Base-by-base conservation (phyloP, 345 rosid species). In the Citrus reticulata region DNA sequence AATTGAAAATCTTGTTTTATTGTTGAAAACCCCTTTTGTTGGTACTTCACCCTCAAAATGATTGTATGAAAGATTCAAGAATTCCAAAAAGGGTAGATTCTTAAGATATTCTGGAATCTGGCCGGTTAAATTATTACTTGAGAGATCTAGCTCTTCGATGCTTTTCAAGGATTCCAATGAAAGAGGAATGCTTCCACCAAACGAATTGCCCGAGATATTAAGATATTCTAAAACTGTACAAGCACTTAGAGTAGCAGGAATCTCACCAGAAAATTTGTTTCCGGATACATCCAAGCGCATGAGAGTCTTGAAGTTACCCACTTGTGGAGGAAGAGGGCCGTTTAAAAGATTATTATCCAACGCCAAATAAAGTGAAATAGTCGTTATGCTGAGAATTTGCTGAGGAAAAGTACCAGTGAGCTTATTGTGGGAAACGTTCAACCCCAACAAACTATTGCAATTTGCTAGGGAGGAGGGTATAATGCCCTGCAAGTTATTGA, bases 401-500 rank as follows among this genome's bases (percentile, higher is more conserved):
- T 27, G 11, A 30, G 80, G 83, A 20, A 76, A 68, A 10, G 35
- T 25, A 19, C 73, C 80, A 71, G 40, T 81, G 58, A 81, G 80
- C 35, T 60, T 37, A 27, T 81, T 71, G 20, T 40, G 20, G 9
- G 27, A 32, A 19, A 81, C 19, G 39, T 27, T 19, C 62, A 76
- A 29, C 54, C 0, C 0, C 42, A 59, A 22, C 49, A 71, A 32
- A 10, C 13, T 62, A 35, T 25, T 68, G 35, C 68, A 54, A 30
- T 72, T 66, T 37, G 77, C 77, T 9, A 71, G 51, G 63, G 55
- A 34, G 4, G 80, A 27, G 39, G 83, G 73, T 37, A 71, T 81
- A 58, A 37, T 30, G 24, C 83, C 83, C 42, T 64, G 3, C 35
- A 76, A 42, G 16, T 9, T 10, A 42, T 42, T 42, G 49, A 42